Evolutionary conservation across 306 rosid species (phyloP).

Genomic region (Sicyos baderoa): DNA sequence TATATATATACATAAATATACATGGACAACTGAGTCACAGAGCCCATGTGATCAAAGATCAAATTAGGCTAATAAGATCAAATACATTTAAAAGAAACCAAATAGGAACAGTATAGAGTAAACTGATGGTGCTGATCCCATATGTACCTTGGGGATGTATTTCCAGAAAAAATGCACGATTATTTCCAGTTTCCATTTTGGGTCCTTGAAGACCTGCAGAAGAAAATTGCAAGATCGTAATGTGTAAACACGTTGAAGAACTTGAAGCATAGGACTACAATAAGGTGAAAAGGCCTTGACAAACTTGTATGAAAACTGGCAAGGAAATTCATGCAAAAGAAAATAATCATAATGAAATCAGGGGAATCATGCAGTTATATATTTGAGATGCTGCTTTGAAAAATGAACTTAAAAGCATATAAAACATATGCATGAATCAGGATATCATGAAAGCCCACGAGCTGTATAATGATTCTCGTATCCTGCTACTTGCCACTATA

Average conservation of each 20-base stretch:
- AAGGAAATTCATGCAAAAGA: neutral
- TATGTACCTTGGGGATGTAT: slow-evolving; percentile 60
- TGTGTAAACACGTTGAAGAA: neutral
- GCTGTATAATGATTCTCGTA: neutral
- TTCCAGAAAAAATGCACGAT: slow-evolving; percentile 71
- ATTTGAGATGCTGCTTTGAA: neutral
- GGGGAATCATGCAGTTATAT: neutral
- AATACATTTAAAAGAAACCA: neutral
- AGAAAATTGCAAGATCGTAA: slow-evolving; percentile 17
- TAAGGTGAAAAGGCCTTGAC: neutral
- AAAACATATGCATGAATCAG: neutral
- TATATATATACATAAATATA: no score
- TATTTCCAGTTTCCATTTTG: slow-evolving; percentile 81
- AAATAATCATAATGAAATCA: slow-evolving; percentile 1
- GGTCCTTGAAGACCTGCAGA: slow-evolving; percentile 48
- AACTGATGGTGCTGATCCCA: slow-evolving; percentile 7
- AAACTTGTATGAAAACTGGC: neutral
- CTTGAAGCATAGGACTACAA: neutral
- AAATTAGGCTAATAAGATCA: neutral
- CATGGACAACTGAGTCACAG: neutral
- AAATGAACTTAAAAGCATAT: neutral
- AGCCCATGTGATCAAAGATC: neutral
- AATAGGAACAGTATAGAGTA: neutral
- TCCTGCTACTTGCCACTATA: slow-evolving; percentile 2
- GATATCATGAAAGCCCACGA: neutral